Base-by-base conservation (phyloP, 2,329 filamentous ascomycete species). In the Furcasterigmium sp. region DNA sequence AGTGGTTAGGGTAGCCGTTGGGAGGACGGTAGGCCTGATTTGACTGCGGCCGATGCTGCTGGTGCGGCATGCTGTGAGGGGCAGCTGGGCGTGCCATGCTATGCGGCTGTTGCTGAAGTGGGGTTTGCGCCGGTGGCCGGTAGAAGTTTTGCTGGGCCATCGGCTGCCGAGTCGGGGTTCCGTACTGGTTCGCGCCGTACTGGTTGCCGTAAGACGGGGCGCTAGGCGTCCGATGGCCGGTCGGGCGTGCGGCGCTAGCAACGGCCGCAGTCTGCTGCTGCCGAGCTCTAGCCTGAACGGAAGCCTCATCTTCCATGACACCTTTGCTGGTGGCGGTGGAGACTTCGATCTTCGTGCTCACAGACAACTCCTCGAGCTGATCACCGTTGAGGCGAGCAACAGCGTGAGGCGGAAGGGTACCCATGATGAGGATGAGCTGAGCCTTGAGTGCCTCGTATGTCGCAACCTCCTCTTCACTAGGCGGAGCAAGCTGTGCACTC, bases 341-440 rank as follows among this genome's bases (percentile, higher is more conserved):
- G 37, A 94, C 71, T 46, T 88, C 68, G 17, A 95, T 76, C 58
- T 82, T 88, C 37, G 82, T 87, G 65, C 84, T 91, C 57, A 95
- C 85, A 49, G 87, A 84, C 38, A 95, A 70, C 45, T 90, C 86
- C 23, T 84, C 84, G n/a, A 95, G 67, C 60, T 90, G 86, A 58
- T 94, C 85, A 9, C 89, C 89, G 54, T 94, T 84, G 48, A 95
- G 70, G 56, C 93, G 91, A 6, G 90, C 84, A 19, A 95, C 85
- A 2, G 86, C 87, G 57, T 89, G 93, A 2, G 90, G 90, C 2
- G 90, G 90, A 10, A 95, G 67, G 30, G 77, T 80, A 51, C 84
- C 76, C 47, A 95, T 77, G 49, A 95, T 80, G 23, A 90, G 68
- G 1, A 80, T 71, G 17, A 95, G 69, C 57, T 91, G 87, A 4